Percentiles rank a stretch among this genome's conserved stretches.
Evolutionary conservation across 169 alveolate species (phyloP).

Genomic region (Cryptosporidium ryanae): DNA sequence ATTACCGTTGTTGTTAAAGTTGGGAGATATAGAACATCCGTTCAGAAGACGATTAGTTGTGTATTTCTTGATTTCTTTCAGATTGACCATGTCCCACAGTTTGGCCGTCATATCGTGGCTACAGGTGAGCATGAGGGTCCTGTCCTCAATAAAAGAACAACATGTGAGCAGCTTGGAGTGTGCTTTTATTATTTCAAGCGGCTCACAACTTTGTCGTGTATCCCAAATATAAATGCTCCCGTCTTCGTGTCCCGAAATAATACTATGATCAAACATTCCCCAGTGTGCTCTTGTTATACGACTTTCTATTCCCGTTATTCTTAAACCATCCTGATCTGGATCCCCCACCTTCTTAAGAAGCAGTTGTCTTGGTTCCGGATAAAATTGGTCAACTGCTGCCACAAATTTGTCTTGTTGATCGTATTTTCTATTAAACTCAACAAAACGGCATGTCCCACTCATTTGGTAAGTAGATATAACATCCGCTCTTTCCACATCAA

Average conservation of each 20-base stretch:
- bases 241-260: constrained; percentile 89
- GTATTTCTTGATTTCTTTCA: constrained; percentile 80
- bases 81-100: constrained; percentile 86
- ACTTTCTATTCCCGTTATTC: constrained; percentile 64
- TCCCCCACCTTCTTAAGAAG: constrained; percentile 56
- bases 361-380: constrained; percentile 74
- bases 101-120: constrained; percentile 90
- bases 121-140: constrained; percentile 87
- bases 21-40: constrained; percentile 89
- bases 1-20: constrained; percentile 79
- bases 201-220: constrained; percentile 62
- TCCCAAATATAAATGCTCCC: constrained; percentile 80
- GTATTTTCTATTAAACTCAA: constrained; percentile 88
- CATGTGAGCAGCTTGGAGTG: constrained; percentile 87
- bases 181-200: constrained; percentile 77
- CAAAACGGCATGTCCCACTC: constrained; percentile 80
- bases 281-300: constrained; percentile 86
- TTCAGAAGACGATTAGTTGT: constrained; percentile 89
- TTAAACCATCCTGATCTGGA: constrained; percentile 58
- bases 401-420: constrained; percentile 84
- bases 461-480: constrained; percentile 55
- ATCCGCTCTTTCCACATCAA: constrained; percentile 86
- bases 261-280: constrained; percentile 90
- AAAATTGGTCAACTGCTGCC: constrained; percentile 87
- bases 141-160: constrained; percentile 84